Conservation (phyloP, 805 yeast species). For the Saitoella complicata region DNA sequence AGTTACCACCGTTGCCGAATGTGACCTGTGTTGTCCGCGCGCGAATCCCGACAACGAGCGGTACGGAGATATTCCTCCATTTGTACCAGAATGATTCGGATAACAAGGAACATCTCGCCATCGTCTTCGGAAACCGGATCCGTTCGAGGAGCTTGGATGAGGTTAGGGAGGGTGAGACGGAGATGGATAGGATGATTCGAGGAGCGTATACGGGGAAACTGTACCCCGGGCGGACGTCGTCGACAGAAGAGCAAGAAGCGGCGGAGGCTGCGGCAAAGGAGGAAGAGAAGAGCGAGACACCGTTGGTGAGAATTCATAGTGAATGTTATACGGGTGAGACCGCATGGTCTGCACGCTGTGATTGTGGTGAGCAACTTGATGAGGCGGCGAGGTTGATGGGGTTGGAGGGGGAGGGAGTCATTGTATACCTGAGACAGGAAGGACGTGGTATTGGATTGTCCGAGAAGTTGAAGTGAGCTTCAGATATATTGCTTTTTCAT, state of each 20-base stretch:
- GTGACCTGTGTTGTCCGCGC: constrained; percentile 89
- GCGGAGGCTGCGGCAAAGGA: constrained; percentile 7
- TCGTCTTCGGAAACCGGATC: constrained; percentile 87
- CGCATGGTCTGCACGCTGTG: constrained; percentile 98
- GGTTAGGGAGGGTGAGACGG: constrained; percentile 53
- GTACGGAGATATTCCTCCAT: constrained; percentile 87
- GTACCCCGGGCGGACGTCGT: constrained; percentile 66
- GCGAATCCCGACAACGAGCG: constrained; percentile 87
- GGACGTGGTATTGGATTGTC: constrained; percentile 96
- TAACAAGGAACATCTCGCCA: constrained; percentile 87
- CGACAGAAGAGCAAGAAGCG: constrained; percentile 17
- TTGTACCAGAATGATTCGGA: constrained; percentile 75
- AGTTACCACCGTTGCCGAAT: constrained; percentile 32
- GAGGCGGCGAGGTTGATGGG: constrained; percentile 95
- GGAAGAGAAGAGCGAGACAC: constrained; percentile 8
- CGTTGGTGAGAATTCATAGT: constrained; percentile 76
- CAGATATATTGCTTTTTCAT: no score
- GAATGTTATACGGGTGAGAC: constrained; percentile 99
- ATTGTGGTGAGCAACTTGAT: constrained; percentile 97
- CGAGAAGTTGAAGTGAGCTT: constrained; percentile 61
- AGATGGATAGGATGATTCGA: constrained; percentile 90
- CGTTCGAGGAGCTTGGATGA: constrained; percentile 59
- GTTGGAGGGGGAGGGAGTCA: constrained; percentile 72
- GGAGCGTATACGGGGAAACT: constrained; percentile 91
- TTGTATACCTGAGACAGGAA: constrained; percentile 90